These are phyloP conservation scores for Paramecium tetraurelia DNA, from an alignment of 73 alveolate species.

Conservation along the genomic window DNA sequence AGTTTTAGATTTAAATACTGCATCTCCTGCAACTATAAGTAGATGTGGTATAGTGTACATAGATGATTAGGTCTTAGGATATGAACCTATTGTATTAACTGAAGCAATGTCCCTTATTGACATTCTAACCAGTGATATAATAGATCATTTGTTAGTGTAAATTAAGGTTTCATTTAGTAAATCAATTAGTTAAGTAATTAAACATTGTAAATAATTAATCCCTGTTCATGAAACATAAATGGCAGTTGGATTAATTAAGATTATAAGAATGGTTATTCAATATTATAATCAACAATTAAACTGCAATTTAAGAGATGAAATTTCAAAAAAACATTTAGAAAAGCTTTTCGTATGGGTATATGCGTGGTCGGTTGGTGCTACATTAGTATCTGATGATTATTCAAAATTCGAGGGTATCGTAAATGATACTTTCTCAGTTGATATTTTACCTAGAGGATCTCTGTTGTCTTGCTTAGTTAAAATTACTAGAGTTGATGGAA, in stretches of 20 bases:
- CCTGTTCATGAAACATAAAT: constrained; percentile 70
- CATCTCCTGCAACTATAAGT: constrained; percentile 78
- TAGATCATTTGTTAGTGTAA: background rate
- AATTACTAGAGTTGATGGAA: constrained; percentile 35
- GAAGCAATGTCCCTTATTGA: background rate
- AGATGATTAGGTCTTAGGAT: constrained; percentile 80
- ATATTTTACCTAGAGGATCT: constrained; percentile 73
- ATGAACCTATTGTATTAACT: constrained; percentile 72
- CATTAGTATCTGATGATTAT: constrained; percentile 64
- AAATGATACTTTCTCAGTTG: constrained; percentile 57
- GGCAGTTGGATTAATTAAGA: constrained; percentile 70
- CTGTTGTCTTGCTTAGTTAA: constrained; percentile 70
- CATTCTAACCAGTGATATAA: background rate
- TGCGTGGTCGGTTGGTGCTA: constrained; percentile 82
- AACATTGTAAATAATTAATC: constrained; percentile 30
- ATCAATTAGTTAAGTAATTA: background rate
- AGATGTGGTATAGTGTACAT: constrained; percentile 88
- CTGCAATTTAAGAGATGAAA: constrained; percentile 65
- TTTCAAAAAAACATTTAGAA: constrained; percentile 66
- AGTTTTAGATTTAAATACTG: constrained; percentile 71
- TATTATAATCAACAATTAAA: constrained; percentile 16
- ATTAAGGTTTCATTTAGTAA: background rate
- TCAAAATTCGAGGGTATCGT: constrained; percentile 67
- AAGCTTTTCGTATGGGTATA: constrained; percentile 73
- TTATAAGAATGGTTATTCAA: constrained; percentile 65